Evolutionary conservation across 2,329 filamentous ascomycete genomes (phyloP).

Genomic region (Trichophaea hybrida): DNA sequence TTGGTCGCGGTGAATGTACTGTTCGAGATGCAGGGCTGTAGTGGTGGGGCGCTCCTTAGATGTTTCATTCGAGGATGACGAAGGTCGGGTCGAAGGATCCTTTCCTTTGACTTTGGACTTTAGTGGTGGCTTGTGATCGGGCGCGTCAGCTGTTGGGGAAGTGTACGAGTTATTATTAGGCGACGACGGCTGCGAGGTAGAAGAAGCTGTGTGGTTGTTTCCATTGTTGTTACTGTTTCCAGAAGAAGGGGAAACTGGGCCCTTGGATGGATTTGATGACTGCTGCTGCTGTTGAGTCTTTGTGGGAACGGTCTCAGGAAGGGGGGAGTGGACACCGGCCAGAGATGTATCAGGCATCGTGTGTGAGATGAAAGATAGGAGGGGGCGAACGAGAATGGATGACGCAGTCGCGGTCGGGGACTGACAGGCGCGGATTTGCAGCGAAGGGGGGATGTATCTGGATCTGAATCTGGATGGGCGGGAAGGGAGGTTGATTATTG

Average conservation of each 20-base stretch:
- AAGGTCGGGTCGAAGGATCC: constrained; percentile 17
- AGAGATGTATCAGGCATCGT: background rate
- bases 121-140: background rate
- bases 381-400: background rate
- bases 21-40: constrained; percentile 36
- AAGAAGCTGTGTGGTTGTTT: constrained; percentile 2
- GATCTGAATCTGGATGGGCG: background rate
- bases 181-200: constrained; percentile 9
- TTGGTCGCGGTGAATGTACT: constrained; percentile 51
- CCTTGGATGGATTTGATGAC: background rate
- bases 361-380: background rate
- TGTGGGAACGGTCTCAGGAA: background rate
- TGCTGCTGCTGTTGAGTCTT: background rate
- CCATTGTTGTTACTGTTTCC: background rate
- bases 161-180: constrained; percentile 5
- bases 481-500: too few species aligned
- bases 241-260: background rate
- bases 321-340: background rate
- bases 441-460: background rate
- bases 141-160: constrained; percentile 17
- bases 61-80: constrained; percentile 12
- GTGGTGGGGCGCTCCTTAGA: constrained; percentile 17
- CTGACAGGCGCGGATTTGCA: background rate
- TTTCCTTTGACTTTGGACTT: background rate
- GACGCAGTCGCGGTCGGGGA: background rate